These are phyloP conservation scores for Coemansia sp. DNA, from an alignment of 192 early-diverging fungal species.

Conservation along the genomic window DNA sequence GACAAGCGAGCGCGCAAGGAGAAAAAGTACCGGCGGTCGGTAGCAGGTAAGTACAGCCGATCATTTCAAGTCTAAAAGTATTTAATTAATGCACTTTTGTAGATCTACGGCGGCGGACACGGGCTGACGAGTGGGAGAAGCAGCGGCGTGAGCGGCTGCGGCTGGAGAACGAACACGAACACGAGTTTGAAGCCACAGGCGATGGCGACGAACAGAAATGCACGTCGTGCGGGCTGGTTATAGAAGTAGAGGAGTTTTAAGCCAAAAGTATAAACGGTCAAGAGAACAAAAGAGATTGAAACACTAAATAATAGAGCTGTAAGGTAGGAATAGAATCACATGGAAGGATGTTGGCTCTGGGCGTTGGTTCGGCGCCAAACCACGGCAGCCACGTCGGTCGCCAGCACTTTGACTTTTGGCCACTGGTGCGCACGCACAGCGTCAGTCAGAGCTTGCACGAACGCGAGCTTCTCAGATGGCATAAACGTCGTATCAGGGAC, in stretches of 20 bases:
- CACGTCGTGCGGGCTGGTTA: slow-evolving; percentile 61
- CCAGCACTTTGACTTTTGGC: slow-evolving; percentile 29
- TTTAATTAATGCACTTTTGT: not conserved
- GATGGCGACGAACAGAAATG: slow-evolving; percentile 63
- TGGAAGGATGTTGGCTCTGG: not conserved
- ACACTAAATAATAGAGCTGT: too few relatives aligned
- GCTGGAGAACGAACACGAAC: slow-evolving; percentile 67
- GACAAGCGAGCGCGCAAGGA: slow-evolving; percentile 84
- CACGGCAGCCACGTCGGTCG: slow-evolving; percentile 30
- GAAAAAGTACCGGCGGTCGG: slow-evolving; percentile 76
- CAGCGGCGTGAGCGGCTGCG: slow-evolving; percentile 44
- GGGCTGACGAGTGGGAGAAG: slow-evolving; percentile 70
- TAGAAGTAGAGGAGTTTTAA: slow-evolving; percentile 72
- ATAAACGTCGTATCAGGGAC: slow-evolving; percentile 36
- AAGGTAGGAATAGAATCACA: not conserved
- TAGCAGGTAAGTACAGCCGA: slow-evolving; percentile 45
- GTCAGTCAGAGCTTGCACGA: slow-evolving; percentile 29
- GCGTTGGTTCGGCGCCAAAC: slow-evolving; percentile 34
- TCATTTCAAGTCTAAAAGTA: too few relatives aligned
- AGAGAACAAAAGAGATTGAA: not conserved
- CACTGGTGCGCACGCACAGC: slow-evolving; percentile 31
- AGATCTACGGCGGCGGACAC: slow-evolving; percentile 78
- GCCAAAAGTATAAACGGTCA: not conserved
- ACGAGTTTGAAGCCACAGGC: slow-evolving; percentile 64
- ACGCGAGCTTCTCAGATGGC: slow-evolving; percentile 24